Percentiles rank a stretch among this genome's conserved stretches.
These are phyloP conservation scores for Quercus wislizeni DNA, from an alignment of 306 rosid genomes.

Conservation along the genomic window DNA sequence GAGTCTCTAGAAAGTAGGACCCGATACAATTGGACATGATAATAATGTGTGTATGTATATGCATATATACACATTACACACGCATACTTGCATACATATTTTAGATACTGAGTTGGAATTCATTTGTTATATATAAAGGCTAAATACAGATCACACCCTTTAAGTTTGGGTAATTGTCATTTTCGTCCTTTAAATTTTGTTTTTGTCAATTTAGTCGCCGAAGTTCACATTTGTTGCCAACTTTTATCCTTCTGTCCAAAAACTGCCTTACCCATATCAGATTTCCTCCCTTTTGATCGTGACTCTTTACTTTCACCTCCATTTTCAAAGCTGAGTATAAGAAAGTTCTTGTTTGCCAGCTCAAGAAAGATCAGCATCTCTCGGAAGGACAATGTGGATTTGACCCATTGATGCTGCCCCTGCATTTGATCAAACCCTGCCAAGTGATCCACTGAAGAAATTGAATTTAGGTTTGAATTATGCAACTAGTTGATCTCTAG, in stretches of 20 bases:
- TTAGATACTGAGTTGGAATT: neutral
- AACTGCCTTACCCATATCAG: constrained; percentile 3
- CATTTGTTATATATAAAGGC: neutral
- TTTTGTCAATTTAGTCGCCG: too few relatives aligned
- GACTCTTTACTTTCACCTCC: constrained; percentile 23
- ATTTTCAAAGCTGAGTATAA: constrained; percentile 61
- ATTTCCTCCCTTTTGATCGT: constrained; percentile 33
- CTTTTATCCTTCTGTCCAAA: too few relatives aligned
- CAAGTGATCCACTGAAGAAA: constrained; percentile 48
- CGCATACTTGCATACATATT: neutral
- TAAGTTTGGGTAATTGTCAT: too few relatives aligned
- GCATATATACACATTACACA: neutral
- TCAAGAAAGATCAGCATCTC: constrained; percentile 54
- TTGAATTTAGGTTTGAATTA: constrained; percentile 19
- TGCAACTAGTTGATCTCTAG: constrained; percentile 27
- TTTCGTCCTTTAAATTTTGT: too few relatives aligned
- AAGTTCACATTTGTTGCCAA: too few relatives aligned
- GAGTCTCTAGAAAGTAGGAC: neutral
- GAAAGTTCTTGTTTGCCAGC: constrained; percentile 56
- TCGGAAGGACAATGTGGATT: constrained; percentile 53
- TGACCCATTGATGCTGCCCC: constrained; percentile 37
- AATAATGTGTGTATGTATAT: neutral
- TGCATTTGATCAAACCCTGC: constrained; percentile 28
- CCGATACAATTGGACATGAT: neutral
- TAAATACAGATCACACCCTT: too few relatives aligned